A percentile compares a stretch with the other conserved stretches of the same genome.
Conservation (phyloP, 208 protist species). For the Leishmania tarentolae region DNA sequence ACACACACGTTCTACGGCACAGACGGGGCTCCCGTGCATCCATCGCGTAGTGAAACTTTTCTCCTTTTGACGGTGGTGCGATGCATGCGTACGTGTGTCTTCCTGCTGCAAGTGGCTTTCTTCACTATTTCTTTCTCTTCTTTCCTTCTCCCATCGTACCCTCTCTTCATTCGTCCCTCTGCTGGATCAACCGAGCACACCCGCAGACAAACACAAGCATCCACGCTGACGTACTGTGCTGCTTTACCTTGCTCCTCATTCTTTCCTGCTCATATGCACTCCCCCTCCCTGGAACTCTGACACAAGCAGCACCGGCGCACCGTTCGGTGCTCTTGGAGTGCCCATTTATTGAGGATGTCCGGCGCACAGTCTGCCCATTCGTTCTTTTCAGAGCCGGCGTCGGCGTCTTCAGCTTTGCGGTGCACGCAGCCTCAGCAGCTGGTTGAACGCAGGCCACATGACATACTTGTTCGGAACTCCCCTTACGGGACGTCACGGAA, state of each 20-base stretch:
- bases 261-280: neutral
- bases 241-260: neutral
- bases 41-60: neutral
- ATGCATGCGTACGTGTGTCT: neutral
- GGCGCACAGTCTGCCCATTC: neutral
- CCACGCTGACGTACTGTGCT: neutral
- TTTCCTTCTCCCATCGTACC: neutral
- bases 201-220: neutral
- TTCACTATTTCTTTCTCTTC: neutral
- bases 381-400: neutral
- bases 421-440: constrained; percentile 34
- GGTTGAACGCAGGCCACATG: constrained; percentile 37
- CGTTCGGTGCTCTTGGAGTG: neutral
- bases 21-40: neutral
- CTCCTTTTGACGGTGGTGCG: neutral
- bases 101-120: constrained; percentile 11
- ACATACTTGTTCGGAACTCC: constrained; percentile 56
- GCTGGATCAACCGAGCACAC: neutral
- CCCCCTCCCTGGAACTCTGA: neutral
- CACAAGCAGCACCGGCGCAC: too few relatives aligned
- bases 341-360: neutral
- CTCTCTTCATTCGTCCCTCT: neutral
- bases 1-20: neutral
- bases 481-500: constrained; percentile 57
- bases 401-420: neutral